These are phyloP conservation scores for Mollisiaceae sp. DNA, from an alignment of 2,329 filamentous ascomycete species.

Conservation along the genomic window DNA sequence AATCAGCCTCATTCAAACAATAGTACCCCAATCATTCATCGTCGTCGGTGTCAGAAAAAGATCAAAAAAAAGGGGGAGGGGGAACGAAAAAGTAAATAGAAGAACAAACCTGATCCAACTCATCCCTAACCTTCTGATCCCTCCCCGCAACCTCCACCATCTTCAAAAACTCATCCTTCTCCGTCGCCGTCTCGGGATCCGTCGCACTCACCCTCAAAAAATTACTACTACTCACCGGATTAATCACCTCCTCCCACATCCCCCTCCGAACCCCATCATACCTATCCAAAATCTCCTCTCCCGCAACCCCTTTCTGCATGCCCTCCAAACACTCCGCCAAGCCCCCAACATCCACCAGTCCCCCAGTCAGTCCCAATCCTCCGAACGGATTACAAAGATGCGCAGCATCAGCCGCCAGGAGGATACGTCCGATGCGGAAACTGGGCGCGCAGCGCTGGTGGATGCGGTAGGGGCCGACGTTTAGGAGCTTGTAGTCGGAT, in stretches of 20 bases:
- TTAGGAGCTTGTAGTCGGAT: conserved; percentile 59
- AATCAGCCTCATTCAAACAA: background rate
- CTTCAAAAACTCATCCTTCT: conserved; percentile 46
- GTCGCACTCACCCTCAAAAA: conserved; percentile 43
- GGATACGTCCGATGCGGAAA: conserved; percentile 51
- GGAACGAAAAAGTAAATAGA: no score
- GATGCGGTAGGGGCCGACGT: conserved; percentile 55
- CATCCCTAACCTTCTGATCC: conserved; percentile 38
- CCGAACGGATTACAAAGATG: conserved; percentile 59
- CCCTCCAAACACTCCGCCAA: conserved; percentile 62
- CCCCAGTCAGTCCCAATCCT: conserved; percentile 66
- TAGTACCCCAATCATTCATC: no score
- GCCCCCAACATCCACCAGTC: conserved; percentile 67
- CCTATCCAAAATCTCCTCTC: conserved; percentile 45
- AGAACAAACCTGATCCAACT: conserved; percentile 33
- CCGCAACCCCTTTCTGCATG: conserved; percentile 43
- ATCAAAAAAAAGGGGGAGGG: no score
- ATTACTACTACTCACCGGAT: conserved; percentile 49
- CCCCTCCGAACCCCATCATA: conserved; percentile 46
- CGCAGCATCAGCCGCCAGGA: conserved; percentile 55
- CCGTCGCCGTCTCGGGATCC: conserved; percentile 44
- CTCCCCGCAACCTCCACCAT: conserved; percentile 37
- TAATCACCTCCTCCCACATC: conserved; percentile 46
- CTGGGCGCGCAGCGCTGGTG: conserved; percentile 53
- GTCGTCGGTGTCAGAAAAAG: no score